Conservation (phyloP, 2,329 filamentous ascomycete genomes). For the Rhynchosporium graminicola region DNA sequence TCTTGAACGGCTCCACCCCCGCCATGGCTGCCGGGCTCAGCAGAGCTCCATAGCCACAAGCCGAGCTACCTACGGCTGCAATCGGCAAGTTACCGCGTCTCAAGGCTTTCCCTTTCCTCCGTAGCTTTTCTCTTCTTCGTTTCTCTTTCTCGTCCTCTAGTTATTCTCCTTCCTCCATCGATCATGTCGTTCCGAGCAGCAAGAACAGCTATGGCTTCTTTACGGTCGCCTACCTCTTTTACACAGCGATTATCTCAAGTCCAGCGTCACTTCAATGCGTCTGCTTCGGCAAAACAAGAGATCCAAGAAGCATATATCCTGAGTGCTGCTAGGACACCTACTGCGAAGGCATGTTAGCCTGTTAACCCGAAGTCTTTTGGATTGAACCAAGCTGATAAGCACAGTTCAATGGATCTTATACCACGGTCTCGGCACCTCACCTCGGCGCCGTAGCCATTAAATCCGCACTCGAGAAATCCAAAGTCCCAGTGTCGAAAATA, state of each 20-base stretch:
- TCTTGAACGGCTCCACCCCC: too few species aligned
- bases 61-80: slow-evolving; percentile 11
- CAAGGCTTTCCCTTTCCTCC: not conserved
- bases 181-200: slow-evolving; percentile 39
- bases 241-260: slow-evolving; percentile 48
- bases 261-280: slow-evolving; percentile 53
- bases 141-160: not conserved
- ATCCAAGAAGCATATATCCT: slow-evolving; percentile 93
- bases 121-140: slow-evolving; percentile 5
- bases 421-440: slow-evolving; percentile 79
- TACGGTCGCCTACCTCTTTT: slow-evolving; percentile 29
- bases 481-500: slow-evolving; percentile 76
- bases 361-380: slow-evolving; percentile 5
- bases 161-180: slow-evolving; percentile 15
- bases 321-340: slow-evolving; percentile 85
- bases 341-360: slow-evolving; percentile 67
- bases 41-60: slow-evolving; percentile 4
- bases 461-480: slow-evolving; percentile 83
- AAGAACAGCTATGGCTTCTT: slow-evolving; percentile 33
- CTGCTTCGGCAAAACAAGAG: slow-evolving; percentile 56
- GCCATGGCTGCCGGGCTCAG: not conserved
- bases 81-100: slow-evolving; percentile 11
- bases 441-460: slow-evolving; percentile 92
- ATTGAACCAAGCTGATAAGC: not conserved
- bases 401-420: slow-evolving; percentile 92